Evolutionary conservation across 2,329 filamentous ascomycete species (phyloP), one percentile per base, ranked within the genome.

Genomic region (Aulographum hederae): DNA sequence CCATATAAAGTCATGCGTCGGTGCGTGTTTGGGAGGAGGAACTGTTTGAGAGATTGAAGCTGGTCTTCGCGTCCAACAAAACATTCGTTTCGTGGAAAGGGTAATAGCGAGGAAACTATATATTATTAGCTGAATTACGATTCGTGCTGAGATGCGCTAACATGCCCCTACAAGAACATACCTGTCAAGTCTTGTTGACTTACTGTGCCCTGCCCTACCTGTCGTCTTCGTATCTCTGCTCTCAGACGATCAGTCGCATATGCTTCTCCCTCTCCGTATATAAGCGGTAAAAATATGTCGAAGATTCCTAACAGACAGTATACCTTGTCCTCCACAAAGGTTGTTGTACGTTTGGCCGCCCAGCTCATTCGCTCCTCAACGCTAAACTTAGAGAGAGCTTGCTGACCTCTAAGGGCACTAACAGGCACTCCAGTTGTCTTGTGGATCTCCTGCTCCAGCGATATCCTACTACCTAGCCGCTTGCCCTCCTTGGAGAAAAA

Each of bases 1-100:
- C 54, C 53, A 25, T 43, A 40, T 34, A 3, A 58, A 25, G 3
- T 51, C 47, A n/a, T 46, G 31, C 14, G 33, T 47, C 13, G 21
- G 36, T 18, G 35, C 29, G 27, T 42, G 38, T 26, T 19, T 12
- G 32, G 23, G 26, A 48, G 47, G 1, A 56, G 38, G 35, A 28
- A 43, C 10, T 39, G 28, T 38, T 46, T 35, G 10, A 54, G 38
- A 14, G 32, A 31, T 11, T 42, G 19, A 8, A 52, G 37, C 4
- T 39, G 37, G 6, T 10, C 19, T 2, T 37, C 30, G 10, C 47
- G 43, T 14, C 46, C 43, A 26, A 43, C 41, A 30, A 52, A 53
- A 11, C 19, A 12, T 5, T 4, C 5, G 17, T 33, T 33, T 28
- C 32, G 18, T 28, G 14, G 16, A 13, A 33, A 18, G 6, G 32